phyloP scores from a whole-genome alignment of 345 rosid genomes.

The Gossypium bickii region DNA sequence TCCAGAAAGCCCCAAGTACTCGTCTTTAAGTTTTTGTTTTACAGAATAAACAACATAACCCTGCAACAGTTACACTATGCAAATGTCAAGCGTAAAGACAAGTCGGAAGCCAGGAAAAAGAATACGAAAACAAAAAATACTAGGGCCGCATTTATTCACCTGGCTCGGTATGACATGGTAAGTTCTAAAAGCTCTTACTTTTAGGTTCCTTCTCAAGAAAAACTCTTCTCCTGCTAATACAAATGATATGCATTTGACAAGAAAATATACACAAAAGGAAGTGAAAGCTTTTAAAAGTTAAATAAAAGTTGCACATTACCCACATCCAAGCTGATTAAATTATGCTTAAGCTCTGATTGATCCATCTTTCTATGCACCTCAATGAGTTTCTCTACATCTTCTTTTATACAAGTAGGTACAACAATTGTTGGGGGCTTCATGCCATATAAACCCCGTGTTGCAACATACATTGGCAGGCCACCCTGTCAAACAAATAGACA shows the following conservation, averaged over 20 bases:
- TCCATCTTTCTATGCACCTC: constrained; percentile 77
- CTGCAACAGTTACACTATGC: constrained; percentile 32
- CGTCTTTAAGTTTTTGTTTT: constrained; percentile 71
- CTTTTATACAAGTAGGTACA: constrained; percentile 61
- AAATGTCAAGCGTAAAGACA: neutral
- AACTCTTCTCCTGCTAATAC: constrained; percentile 75
- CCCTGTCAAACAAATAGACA: constrained; percentile 40
- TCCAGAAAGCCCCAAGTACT: constrained; percentile 66
- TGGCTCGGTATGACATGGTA: constrained; percentile 87
- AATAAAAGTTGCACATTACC: constrained; percentile 42
- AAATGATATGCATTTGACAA: constrained; percentile 16
- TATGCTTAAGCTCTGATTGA: constrained; percentile 69
- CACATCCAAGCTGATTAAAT: constrained; percentile 71
- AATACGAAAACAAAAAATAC: neutral
- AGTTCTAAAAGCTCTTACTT: constrained; percentile 90
- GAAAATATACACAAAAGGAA: neutral
- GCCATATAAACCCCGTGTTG: constrained; percentile 71
- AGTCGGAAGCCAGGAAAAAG: neutral
- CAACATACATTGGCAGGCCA: constrained; percentile 94
- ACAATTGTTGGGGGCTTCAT: constrained; percentile 88
- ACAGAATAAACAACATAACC: constrained; percentile 81
- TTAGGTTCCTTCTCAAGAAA: constrained; percentile 63
- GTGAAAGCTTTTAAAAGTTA: neutral
- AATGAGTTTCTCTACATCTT: constrained; percentile 68
- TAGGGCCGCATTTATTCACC: constrained; percentile 30